phyloP scores from a whole-genome alignment of 495 filamentous ascomycete species.

The Corynascus novoguineensis region DNA sequence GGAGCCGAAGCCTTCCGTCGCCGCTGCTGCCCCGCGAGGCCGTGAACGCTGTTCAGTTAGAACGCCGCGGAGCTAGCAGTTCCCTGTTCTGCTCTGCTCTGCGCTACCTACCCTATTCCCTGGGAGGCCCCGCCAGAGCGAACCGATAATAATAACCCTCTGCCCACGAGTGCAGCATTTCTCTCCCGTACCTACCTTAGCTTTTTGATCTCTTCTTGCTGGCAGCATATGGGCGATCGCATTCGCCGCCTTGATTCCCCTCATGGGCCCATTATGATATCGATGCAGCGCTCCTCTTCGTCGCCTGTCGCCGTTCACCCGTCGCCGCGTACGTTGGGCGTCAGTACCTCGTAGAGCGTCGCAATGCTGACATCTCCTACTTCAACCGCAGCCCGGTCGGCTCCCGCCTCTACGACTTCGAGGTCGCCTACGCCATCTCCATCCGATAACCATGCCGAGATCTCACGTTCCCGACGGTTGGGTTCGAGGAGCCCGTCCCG shows the following conservation, averaged over 20 bases:
- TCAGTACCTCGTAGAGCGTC: slow-evolving; percentile 4
- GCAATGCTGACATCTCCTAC: slow-evolving; percentile 33
- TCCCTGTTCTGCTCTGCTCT: too few relatives aligned
- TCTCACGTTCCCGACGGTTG: slow-evolving; percentile 35
- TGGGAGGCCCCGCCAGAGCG: background rate
- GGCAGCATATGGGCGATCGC: slow-evolving; percentile 31
- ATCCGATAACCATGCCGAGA: slow-evolving; percentile 40
- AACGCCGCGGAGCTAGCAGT: too few relatives aligned
- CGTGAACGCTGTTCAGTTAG: too few relatives aligned
- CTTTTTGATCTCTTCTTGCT: too few relatives aligned
- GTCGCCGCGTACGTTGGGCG: slow-evolving; percentile 45
- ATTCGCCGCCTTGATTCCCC: slow-evolving; percentile 19
- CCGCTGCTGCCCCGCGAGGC: too few relatives aligned
- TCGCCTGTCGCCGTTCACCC: slow-evolving; percentile 48
- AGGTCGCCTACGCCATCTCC: slow-evolving; percentile 42
- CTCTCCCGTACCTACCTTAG: too few relatives aligned
- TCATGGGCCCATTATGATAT: slow-evolving; percentile 49
- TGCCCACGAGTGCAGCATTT: slow-evolving; percentile 7
- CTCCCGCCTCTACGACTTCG: slow-evolving; percentile 32
- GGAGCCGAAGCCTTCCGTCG: slow-evolving; percentile 17
- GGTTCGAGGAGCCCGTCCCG: slow-evolving; percentile 42
- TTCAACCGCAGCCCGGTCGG: slow-evolving; percentile 25
- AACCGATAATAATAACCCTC: background rate
- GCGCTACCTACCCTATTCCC: background rate
- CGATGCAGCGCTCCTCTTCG: slow-evolving; percentile 51